phyloP scores from a whole-genome alignment of 2,329 filamentous ascomycete species.

The Diaporthe ilicicola region DNA sequence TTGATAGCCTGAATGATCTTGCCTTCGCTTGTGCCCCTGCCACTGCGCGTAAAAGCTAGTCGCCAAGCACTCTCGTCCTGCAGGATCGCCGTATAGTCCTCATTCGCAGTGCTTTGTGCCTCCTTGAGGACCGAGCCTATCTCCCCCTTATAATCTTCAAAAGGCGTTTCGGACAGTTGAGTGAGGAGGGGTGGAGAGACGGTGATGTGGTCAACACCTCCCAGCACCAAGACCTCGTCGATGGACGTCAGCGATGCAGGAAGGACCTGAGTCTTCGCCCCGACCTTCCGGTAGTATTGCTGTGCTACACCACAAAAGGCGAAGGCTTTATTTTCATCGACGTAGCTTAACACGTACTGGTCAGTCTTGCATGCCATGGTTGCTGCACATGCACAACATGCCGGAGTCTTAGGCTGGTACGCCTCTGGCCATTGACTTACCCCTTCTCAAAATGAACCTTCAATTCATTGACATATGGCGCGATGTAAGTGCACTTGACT shows the following conservation, averaged over 20 bases:
- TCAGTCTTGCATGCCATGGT: background rate
- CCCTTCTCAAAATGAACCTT: conserved; percentile 66
- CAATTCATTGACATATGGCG: conserved; percentile 72
- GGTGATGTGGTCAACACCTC: conserved; percentile 67
- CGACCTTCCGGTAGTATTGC: conserved; percentile 55
- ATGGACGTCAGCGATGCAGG: conserved; percentile 65
- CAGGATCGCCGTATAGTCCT: background rate
- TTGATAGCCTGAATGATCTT: conserved; percentile 65
- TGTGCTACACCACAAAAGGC: conserved; percentile 60
- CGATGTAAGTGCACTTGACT: conserved; percentile 67
- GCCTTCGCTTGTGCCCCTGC: conserved; percentile 55
- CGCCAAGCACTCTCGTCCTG: conserved; percentile 57
- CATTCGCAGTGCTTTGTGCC: conserved; percentile 20
- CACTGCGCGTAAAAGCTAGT: conserved; percentile 58
- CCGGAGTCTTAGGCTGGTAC: background rate
- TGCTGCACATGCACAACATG: background rate
- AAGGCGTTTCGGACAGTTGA: conserved; percentile 51
- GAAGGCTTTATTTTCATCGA: conserved; percentile 58
- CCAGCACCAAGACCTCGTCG: conserved; percentile 65
- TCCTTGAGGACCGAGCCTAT: conserved; percentile 41
- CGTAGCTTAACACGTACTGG: conserved; percentile 46
- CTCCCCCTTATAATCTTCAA: conserved; percentile 43
- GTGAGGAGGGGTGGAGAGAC: conserved; percentile 62
- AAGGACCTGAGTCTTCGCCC: conserved; percentile 58
- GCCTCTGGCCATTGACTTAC: conserved; percentile 42